phyloP scores from a whole-genome alignment of 2,329 filamentous ascomycete species.

The Tolypocladium paradoxum region DNA sequence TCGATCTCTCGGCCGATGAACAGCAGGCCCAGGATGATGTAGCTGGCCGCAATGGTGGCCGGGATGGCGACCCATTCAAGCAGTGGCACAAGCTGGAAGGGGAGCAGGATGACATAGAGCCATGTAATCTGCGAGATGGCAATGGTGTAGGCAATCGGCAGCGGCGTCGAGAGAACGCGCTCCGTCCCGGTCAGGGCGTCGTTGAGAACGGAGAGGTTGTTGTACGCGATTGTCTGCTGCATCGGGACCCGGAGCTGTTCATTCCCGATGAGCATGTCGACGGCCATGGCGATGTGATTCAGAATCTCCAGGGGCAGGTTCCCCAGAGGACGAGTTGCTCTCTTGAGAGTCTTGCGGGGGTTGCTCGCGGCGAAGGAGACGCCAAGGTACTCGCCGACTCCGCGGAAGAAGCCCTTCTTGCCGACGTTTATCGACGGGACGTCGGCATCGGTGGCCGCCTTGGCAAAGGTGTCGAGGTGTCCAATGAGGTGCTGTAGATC shows the following conservation, averaged over 20 bases:
- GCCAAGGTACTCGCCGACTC: constrained; percentile 61
- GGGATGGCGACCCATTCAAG: constrained; percentile 70
- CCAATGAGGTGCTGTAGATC: constrained; percentile 60
- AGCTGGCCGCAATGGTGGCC: constrained; percentile 59
- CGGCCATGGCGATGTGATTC: constrained; percentile 56
- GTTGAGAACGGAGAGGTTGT: constrained; percentile 52
- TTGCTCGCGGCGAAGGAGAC: constrained; percentile 68
- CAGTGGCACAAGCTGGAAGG: constrained; percentile 61
- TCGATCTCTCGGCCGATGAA: constrained; percentile 73
- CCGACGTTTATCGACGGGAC: constrained; percentile 17
- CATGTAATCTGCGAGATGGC: constrained; percentile 79
- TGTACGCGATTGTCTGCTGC: constrained; percentile 51
- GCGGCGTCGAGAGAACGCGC: constrained; percentile 69
- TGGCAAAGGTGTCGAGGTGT: constrained; percentile 68
- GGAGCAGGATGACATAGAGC: constrained; percentile 70
- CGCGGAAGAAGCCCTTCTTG: constrained; percentile 47
- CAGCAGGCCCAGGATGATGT: constrained; percentile 70
- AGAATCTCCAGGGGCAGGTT: constrained; percentile 79
- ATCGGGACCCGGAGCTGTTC: constrained; percentile 44
- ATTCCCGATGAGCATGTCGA: constrained; percentile 49
- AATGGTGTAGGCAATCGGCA: constrained; percentile 75
- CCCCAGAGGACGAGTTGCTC: constrained; percentile 59
- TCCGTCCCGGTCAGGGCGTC: constrained; percentile 65
- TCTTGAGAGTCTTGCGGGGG: constrained; percentile 67
- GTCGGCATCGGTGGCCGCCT: constrained; percentile 33